Base-by-base conservation (phyloP, 768 basidiomycete species). In the Gautieria morchelliformis region DNA sequence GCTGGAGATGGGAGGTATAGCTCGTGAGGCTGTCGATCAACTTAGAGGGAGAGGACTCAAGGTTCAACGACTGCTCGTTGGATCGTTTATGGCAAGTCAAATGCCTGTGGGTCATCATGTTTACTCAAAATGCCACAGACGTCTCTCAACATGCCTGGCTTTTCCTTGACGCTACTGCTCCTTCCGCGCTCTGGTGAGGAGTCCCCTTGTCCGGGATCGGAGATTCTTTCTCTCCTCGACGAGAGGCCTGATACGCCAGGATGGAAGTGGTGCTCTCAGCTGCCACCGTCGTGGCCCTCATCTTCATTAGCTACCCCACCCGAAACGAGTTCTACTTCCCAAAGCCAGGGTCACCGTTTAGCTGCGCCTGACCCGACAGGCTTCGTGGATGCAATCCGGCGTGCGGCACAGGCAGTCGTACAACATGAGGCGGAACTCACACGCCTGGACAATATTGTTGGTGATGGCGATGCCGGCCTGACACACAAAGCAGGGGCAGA, bases 101-200 rank as follows among this genome's bases (percentile, higher is more conserved):
- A 22, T 22, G 30, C 50, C 19, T 39, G 52, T 9, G 24, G 12
- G 6, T 11, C 37, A 11, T 12, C 42, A 37, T 27, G 5, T 19
- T 50, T 45, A 56, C 37, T 20, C 39, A 14, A 35, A 41, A 15
- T 32, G 27, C 49, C 19, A 41, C 37, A 86, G 91, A 93, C 90
- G 22, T 89, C 87, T 58, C 78, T 95, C 61, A 93, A 92, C 70
- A 93, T 93, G 89, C 89, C 91, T 32, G 93, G 93, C 2, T 89
- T 94, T 68, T 93, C 90, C 15, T 73, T 95, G 59, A 88, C 90
- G 1, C 75, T 93, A 17, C 75, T 93, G 15, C 78, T 90, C 9
- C 80, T 95, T 10, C 88, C 93, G 0, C 65, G 71, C 32, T 50
- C 70, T 46, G 60, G 71, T 41, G 75, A 78, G 24, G 56, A 69